A percentile compares a stretch with the other conserved stretches of the same genome.
These are phyloP conservation scores for Sporothrix variecibatus DNA, from an alignment of 2,329 filamentous ascomycete species.

Conservation along the genomic window DNA sequence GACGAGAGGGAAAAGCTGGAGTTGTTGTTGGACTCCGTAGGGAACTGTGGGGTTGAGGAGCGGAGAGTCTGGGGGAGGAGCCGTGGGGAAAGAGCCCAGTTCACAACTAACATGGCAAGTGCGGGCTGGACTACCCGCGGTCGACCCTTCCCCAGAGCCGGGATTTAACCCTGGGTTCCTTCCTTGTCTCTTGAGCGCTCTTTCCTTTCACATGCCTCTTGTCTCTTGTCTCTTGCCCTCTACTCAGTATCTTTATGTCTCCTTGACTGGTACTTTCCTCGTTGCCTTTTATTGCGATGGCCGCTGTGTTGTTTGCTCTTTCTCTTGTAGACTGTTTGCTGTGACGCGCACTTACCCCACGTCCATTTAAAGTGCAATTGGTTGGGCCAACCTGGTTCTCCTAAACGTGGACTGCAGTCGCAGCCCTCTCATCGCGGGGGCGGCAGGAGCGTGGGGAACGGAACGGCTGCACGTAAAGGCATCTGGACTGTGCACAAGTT, in stretches of 20 bases:
- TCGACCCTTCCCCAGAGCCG: constrained; percentile 9
- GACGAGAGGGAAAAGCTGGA: not conserved
- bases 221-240: not conserved
- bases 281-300: not conserved
- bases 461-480: not conserved
- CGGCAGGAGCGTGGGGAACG: not conserved
- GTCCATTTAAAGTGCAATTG: not conserved
- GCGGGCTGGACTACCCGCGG: not conserved
- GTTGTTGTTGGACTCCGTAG: not conserved
- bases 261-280: not conserved
- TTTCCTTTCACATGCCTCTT: not conserved
- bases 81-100: not conserved
- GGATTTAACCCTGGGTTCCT: not conserved
- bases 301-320: constrained; percentile 12
- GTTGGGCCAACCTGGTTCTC: not conserved
- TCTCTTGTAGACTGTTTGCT: not conserved
- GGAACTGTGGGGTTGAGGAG: not conserved
- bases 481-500: not conserved
- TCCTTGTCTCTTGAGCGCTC: not conserved
- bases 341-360: not conserved
- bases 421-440: not conserved
- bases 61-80: not conserved
- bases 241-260: not conserved
- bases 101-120: constrained; percentile 5
- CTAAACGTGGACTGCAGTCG: not conserved